Percentiles rank a stretch among this genome's conserved stretches.
Conservation (phyloP, 2,329 filamentous ascomycete species). For the Neurospora sp. region DNA sequence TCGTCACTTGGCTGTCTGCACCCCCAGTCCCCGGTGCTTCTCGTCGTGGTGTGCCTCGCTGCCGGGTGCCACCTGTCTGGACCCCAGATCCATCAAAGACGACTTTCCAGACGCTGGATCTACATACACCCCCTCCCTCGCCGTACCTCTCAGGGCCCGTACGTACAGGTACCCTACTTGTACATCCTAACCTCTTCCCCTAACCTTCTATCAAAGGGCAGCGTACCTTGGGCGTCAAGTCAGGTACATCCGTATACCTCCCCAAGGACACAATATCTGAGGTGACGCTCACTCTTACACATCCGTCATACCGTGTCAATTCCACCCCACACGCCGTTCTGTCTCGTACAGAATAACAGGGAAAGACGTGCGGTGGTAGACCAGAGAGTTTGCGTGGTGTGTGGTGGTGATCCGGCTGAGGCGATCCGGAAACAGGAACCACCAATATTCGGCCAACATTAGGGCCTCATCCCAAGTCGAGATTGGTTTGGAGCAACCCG, state of each 20-base stretch:
- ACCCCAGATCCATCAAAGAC: conserved; percentile 9
- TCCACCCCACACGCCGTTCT: not conserved
- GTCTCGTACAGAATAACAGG: not conserved
- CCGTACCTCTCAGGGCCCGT: not conserved
- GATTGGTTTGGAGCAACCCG: not conserved
- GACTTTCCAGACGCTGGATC: conserved; percentile 10
- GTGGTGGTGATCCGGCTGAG: not conserved
- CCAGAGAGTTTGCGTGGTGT: not conserved
- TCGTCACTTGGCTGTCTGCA: conserved; percentile 1
- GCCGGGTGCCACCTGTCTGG: conserved; percentile 8
- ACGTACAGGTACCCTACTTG: not conserved
- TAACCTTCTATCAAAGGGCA: not conserved
- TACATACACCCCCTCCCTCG: conserved; percentile 3
- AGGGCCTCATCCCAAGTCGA: not conserved
- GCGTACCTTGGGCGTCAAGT: not conserved
- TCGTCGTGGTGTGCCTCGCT: conserved; percentile 1
- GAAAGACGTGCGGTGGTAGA: not conserved
- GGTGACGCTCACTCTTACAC: not conserved
- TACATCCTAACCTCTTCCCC: not conserved
- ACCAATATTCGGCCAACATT: not conserved
- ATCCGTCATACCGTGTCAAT: not conserved
- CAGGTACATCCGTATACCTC: not conserved
- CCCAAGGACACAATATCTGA: not conserved
- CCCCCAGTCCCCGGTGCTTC: conserved; percentile 6
- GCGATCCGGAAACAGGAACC: not conserved